Conservation (phyloP, 2,329 filamentous ascomycete genomes). For the Epichloe uncinata region DNA sequence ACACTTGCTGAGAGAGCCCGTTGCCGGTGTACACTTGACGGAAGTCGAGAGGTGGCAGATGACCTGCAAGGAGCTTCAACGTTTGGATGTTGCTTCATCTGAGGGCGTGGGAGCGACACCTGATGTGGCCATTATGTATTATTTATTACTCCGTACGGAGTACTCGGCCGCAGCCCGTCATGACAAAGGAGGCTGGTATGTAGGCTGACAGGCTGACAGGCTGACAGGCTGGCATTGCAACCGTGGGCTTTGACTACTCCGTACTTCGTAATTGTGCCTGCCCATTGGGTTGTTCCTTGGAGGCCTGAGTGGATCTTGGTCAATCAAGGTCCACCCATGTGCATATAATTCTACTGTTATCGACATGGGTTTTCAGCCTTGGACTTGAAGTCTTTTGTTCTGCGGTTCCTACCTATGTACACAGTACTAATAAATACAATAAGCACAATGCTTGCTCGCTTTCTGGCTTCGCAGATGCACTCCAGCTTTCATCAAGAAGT, state of each 20-base stretch:
- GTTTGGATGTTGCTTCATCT: too few species aligned
- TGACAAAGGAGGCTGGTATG: background rate
- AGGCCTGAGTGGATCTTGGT: background rate
- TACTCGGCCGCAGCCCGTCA: background rate
- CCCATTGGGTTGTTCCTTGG: background rate
- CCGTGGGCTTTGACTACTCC: too few species aligned
- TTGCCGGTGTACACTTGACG: background rate
- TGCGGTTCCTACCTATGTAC: too few species aligned
- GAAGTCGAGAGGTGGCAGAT: background rate
- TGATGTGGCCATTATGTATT: background rate
- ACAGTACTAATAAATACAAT: too few species aligned
- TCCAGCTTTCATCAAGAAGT: too few species aligned
- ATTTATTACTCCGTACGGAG: background rate
- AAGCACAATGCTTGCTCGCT: too few species aligned
- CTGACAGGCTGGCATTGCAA: background rate
- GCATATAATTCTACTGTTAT: background rate
- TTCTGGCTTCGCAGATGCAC: too few species aligned
- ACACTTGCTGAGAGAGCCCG: background rate
- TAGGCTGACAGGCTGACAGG: too few species aligned
- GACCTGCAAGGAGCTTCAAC: background rate
- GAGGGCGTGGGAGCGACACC: too few species aligned
- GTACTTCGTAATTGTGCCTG: too few species aligned
- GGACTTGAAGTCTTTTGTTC: too few species aligned
- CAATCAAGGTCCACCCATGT: background rate
- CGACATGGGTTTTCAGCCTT: too few species aligned